A percentile compares a stretch with the other conserved stretches of the same genome.
phyloP scores from a whole-genome alignment of 1,284 basidiomycete species.

The Cryptococcus hybrid region DNA sequence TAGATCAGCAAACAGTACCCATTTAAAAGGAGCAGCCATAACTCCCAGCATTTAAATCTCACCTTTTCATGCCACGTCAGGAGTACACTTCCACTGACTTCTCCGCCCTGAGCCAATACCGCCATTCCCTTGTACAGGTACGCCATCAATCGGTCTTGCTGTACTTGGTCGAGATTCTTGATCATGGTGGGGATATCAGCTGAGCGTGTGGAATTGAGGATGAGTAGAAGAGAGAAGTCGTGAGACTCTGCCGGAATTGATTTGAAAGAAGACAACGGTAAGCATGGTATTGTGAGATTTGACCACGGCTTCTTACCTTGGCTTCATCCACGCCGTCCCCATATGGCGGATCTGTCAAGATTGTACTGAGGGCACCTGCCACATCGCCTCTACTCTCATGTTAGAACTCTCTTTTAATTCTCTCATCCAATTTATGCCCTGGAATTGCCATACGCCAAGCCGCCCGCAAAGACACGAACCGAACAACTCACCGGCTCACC shows the following conservation, averaged over 20 bases:
- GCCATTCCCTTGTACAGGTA: slow-evolving; percentile 80
- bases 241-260: slow-evolving; percentile 59
- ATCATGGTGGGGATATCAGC: slow-evolving; percentile 80
- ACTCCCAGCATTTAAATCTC: slow-evolving; percentile 22
- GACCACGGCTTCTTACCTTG: slow-evolving; percentile 60
- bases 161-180: slow-evolving; percentile 69
- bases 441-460: background rate
- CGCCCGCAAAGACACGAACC: slow-evolving; percentile 4
- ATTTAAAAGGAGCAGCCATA: background rate
- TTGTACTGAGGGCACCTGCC: slow-evolving; percentile 64
- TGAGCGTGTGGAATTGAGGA: slow-evolving; percentile 92
- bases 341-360: slow-evolving; percentile 76
- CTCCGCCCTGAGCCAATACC: slow-evolving; percentile 64
- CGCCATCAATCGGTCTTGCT: slow-evolving; percentile 95
- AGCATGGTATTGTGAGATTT: background rate
- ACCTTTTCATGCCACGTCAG: slow-evolving; percentile 97
- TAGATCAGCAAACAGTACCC: background rate
- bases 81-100: slow-evolving; percentile 83
- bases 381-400: slow-evolving; percentile 63
- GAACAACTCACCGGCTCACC: slow-evolving; percentile 63
- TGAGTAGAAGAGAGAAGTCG: slow-evolving; percentile 80
- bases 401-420: background rate
- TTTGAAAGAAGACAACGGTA: background rate
- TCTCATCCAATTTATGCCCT: background rate
- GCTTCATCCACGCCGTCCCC: slow-evolving; percentile 82